These are phyloP conservation scores for Tagetes erecta DNA, from an alignment of 129 eudicot species.

Conservation along the genomic window DNA sequence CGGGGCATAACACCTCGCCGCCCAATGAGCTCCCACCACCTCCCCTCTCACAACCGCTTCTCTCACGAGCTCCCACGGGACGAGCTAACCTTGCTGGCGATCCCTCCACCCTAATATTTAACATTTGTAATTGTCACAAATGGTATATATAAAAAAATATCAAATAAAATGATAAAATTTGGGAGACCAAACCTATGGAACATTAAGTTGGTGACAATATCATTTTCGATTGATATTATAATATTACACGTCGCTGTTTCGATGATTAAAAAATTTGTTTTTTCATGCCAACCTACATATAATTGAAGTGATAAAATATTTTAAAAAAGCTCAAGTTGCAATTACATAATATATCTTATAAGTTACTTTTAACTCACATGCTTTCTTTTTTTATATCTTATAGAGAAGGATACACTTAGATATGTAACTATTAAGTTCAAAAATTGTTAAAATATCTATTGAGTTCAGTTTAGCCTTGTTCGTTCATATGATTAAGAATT, in stretches of 20 bases:
- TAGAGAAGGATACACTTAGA: background rate
- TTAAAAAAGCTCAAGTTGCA: background rate
- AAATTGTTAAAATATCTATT: background rate
- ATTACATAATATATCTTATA: background rate
- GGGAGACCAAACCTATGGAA: too few species aligned
- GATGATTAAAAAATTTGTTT: background rate
- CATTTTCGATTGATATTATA: constrained; percentile 1
- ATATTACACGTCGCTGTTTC: background rate
- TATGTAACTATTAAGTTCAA: background rate
- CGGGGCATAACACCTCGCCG: too few species aligned
- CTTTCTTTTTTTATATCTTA: background rate
- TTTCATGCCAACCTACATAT: background rate
- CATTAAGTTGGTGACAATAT: background rate
- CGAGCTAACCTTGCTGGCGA: too few species aligned
- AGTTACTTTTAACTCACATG: background rate
- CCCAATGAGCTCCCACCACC: too few species aligned
- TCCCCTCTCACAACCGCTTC: too few species aligned
- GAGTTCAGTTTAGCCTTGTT: background rate
- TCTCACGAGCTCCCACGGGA: too few species aligned
- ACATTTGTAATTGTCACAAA: too few species aligned
- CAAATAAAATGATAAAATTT: background rate
- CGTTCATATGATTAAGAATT: background rate
- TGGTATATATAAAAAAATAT: too few species aligned
- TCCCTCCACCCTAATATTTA: too few species aligned
- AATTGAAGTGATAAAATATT: background rate